Evolutionary conservation across 2,329 filamentous ascomycete genomes (phyloP), one percentile per base, ranked within the genome.

Genomic region (Trichoderma hamatum): DNA sequence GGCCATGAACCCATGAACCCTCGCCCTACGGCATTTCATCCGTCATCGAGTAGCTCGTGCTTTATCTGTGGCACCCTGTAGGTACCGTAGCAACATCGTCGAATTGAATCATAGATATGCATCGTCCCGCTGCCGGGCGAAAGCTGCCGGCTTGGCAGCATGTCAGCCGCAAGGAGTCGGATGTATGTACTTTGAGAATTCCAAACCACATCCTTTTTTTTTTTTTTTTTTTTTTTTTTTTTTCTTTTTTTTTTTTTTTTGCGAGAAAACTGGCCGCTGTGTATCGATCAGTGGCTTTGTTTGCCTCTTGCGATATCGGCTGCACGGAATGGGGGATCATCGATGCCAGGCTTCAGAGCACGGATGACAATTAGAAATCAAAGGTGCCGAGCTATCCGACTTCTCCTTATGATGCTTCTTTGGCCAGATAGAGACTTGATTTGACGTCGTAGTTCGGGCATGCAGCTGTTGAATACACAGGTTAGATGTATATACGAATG

Each of bases 91-190:
- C 39, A n/a, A 6, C 39, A n/a, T 43, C 39, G 39, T 34, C 43
- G 39, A 14, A 67, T n/a, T 63, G 14, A 30, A 39, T 49, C 30
- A 21, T 54, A 13, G 28, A 43, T 51, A 59, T 26, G 39, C 63
- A 59, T n/a, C 28, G 19, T 66, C 26, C 54, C 52, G 52, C 46
- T 58, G 54, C 56, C 52, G 39, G 39, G 54, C n/a, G 54, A 59
- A 16, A 21, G 63, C 28, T 67, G 54, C 63, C 63, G 63, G 63
- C 63, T 67, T 67, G 63, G 63, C 63, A 59, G 63, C 34, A 58
- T 43, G 49, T 59, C 39, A 67, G 54, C 30, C 39, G 39, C 63
- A 59, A 30, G 39, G 63, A 58, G 26, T 54, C 52, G 52, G 11
- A 49, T 19, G 61, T 36, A 64, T 36, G 52, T 32, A 28, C 28